Percentiles rank a stretch among this genome's conserved stretches.
These are phyloP conservation scores for Aspergillus biplanus DNA, from an alignment of 495 filamentous ascomycete species.

Conservation along the genomic window DNA sequence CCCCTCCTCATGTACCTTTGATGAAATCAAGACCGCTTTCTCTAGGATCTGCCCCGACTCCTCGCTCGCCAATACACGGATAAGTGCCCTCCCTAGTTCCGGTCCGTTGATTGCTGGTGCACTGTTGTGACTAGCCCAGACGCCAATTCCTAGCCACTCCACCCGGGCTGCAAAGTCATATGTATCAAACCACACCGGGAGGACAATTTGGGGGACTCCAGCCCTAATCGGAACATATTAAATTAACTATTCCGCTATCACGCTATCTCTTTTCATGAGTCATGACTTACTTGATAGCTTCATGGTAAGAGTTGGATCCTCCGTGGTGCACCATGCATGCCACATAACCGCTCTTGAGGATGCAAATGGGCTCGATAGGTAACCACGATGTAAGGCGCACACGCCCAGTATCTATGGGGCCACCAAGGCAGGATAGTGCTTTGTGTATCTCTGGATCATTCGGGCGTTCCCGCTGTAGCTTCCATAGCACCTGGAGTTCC, in stretches of 20 bases:
- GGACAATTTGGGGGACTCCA: constrained; percentile 47
- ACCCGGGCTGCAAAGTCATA: constrained; percentile 44
- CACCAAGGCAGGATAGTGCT: neutral
- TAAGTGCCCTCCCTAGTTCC: constrained; percentile 27
- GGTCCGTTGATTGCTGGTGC: constrained; percentile 23
- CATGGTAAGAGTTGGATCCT: constrained; percentile 48
- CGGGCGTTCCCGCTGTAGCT: constrained; percentile 29
- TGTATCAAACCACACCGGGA: constrained; percentile 48
- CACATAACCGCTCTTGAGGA: constrained; percentile 40
- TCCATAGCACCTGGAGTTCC: constrained; percentile 49
- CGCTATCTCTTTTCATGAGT: neutral
- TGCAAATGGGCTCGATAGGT: constrained; percentile 37
- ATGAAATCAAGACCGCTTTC: constrained; percentile 20
- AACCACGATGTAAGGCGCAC: constrained; percentile 42
- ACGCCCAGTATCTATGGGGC: constrained; percentile 5
- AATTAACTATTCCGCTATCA: neutral
- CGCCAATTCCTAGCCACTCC: constrained; percentile 44
- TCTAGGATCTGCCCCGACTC: constrained; percentile 14
- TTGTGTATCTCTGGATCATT: neutral
- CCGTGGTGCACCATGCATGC: constrained; percentile 49
- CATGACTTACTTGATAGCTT: constrained; percentile 38
- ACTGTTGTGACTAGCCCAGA: constrained; percentile 37
- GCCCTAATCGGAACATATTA: constrained; percentile 29
- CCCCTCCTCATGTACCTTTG: constrained; percentile 23
- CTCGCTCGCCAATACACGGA: constrained; percentile 22